Conservation (phyloP, 148 eudicot genomes). For the Polygonum aviculare region DNA sequence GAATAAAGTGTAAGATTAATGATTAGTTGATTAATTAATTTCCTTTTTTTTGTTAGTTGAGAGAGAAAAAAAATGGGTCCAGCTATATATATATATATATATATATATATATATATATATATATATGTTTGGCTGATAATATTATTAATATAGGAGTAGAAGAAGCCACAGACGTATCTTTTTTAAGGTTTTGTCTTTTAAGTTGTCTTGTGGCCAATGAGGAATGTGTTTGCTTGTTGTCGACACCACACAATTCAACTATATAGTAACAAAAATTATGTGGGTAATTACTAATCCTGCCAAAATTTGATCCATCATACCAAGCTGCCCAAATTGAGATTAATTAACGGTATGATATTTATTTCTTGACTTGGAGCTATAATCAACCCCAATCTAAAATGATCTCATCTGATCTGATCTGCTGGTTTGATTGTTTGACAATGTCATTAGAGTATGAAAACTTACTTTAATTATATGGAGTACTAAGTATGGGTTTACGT, state of each 20-base stretch:
- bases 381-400: too few relatives aligned
- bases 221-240: slow-evolving; percentile 4
- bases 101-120: not conserved
- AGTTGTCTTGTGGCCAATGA: not conserved
- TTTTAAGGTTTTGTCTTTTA: not conserved
- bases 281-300: not conserved
- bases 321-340: too few relatives aligned
- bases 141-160: not conserved
- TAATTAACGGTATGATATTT: too few relatives aligned
- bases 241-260: slow-evolving; percentile 5
- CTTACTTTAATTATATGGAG: too few relatives aligned
- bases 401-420: too few relatives aligned
- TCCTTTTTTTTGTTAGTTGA: not conserved
- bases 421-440: too few relatives aligned
- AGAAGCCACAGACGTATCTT: not conserved
- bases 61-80: slow-evolving; percentile 16
- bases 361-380: too few relatives aligned
- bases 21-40: not conserved
- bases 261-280: not conserved
- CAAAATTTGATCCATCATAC: too few relatives aligned
- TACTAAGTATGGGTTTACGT: too few relatives aligned
- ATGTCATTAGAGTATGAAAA: too few relatives aligned
- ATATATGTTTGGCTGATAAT: slow-evolving; percentile 7
- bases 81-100: not conserved
- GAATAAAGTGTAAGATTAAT: not conserved